Evolutionary conservation across 2,329 filamentous ascomycete genomes (phyloP), one percentile per base, ranked within the genome.

Genomic region (Colletotrichum karsti): DNA sequence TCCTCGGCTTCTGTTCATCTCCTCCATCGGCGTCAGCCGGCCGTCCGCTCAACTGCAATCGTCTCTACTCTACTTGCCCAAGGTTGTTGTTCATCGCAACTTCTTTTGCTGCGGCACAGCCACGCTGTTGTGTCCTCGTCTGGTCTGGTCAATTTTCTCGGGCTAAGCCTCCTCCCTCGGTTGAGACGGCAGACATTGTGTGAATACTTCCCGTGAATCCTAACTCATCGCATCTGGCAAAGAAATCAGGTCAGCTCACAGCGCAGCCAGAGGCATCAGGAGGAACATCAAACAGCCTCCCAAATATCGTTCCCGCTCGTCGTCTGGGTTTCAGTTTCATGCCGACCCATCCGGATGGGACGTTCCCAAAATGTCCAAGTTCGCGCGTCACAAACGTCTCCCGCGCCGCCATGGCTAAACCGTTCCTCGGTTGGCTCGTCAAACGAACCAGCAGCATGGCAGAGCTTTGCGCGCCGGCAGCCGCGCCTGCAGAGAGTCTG

Each of bases 51-150:
- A 39, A 20, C 15, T 46, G 26, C 35, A n/a, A 18, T 33, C 60
- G 35, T 67, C 64, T 53, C 46, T 57, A 58, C 42, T 35, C 9
- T n/a, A n/a, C 4, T 57, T 24, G 30, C 5, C 26, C 37, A 24
- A 48, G 20, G 26, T 15, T 48, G 42, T 63, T 44, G 39, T 64
- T 64, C 51, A 46, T 67, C 64, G 64, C 64, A 67, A 64, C 60
- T 6, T 54, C 24, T 8, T 46, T 13, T n/a, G 44, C 26, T n/a
- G 51, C 20, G 26, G 18, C 51, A 42, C 58, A 33, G 48, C 50
- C 58, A 56, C 33, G 15, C 22, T n/a, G 13, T 53, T 37, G 41
- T 33, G 41, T 41, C n/a, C 24, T 50, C 56, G 28, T n/a, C 42
- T 63, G 48, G 24, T 41, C 58, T 53, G 33, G 39, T 33, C 46